Evolutionary conservation across 2,329 filamentous ascomycete genomes (phyloP), one percentile per base, ranked within the genome.

Genomic region (Dendrostoma leiphaemia): DNA sequence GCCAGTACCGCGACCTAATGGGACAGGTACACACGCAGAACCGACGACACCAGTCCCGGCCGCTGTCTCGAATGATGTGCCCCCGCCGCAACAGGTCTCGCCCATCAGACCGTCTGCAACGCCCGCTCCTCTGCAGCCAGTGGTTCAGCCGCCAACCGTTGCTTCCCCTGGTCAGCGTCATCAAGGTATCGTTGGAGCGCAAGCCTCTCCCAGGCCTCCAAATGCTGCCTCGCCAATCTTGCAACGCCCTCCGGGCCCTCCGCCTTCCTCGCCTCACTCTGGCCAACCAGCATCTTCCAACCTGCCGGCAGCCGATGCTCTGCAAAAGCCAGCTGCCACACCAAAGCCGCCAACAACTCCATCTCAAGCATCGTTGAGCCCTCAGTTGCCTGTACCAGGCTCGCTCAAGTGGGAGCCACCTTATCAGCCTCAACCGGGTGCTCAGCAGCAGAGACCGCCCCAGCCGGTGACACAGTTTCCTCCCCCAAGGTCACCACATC

Each of bases 321-420:
- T 68, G 15, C 71, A 70, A 54, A 65, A 66, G 34, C 70, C 69
- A 12, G 70, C 70, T 23, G 61, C 53, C 15, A 47, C 65, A 19
- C 60, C 60, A 10, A 69, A 69, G 53, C 58, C 63, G n/a, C 66
- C 64, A 54, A 67, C 64, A 54, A 67, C 64, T 3, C 63, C 59
- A 6, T 48, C 56, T 28, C 59, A 53, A 28, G 52, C 60, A 10
- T 46, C 54, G 10, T 59, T 62, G 24, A 59, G 47, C 17, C 47
- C 64, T 26, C 65, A 65, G 48, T 57, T 63, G 10, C 61, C 62
- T 17, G 64, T 66, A 32, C 61, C 71, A 41, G 64, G 64, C 6
- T 62, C 68, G 13, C 59, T 72, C 26, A 73, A 72, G 60, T 75
- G 71, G 72, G 71, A 75, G 54, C 71, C 72, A 10, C 71, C 65